These are phyloP conservation scores for Porodaedalea pini DNA, from an alignment of 1,284 basidiomycete genomes.

Conservation along the genomic window DNA sequence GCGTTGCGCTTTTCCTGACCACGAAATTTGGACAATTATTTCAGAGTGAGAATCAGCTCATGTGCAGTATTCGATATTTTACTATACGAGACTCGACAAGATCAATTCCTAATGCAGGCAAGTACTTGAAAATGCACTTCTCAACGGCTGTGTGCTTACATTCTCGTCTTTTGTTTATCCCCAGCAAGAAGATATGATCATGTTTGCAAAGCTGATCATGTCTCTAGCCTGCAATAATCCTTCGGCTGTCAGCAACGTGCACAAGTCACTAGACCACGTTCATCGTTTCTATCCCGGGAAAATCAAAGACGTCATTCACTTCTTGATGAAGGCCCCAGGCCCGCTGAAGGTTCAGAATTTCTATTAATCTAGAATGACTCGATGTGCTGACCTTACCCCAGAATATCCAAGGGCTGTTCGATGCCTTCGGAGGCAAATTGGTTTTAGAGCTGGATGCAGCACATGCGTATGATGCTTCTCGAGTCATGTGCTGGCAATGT, in stretches of 20 bases:
- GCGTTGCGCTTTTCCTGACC: not conserved
- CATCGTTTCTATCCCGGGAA: slow-evolving; percentile 76
- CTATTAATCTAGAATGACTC: slow-evolving; percentile 15
- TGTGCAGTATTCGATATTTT: slow-evolving; percentile 86
- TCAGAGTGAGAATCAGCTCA: slow-evolving; percentile 73
- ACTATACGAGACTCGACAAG: slow-evolving; percentile 66
- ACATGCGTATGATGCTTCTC: slow-evolving; percentile 54
- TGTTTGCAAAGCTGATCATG: slow-evolving; percentile 85
- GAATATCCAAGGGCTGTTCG: slow-evolving; percentile 46
- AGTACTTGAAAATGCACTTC: too few species aligned
- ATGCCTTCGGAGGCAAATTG: slow-evolving; percentile 73
- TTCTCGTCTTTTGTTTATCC: not conserved
- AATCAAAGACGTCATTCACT: slow-evolving; percentile 76
- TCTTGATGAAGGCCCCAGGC: slow-evolving; percentile 72
- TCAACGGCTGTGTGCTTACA: too few species aligned
- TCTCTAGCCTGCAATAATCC: slow-evolving; percentile 72
- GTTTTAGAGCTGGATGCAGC: slow-evolving; percentile 82
- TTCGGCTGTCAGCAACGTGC: slow-evolving; percentile 60
- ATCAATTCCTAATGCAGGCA: slow-evolving; percentile 56
- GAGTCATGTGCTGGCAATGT: not conserved
- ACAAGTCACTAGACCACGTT: slow-evolving; percentile 78
- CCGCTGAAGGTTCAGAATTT: slow-evolving; percentile 49
- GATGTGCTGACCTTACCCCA: slow-evolving; percentile 67
- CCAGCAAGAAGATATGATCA: slow-evolving; percentile 82
- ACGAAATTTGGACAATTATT: slow-evolving; percentile 14